A percentile compares a stretch with the other conserved stretches of the same genome.
phyloP scores from a whole-genome alignment of 306 rosid genomes.

The Citrullus mucosospermus region DNA sequence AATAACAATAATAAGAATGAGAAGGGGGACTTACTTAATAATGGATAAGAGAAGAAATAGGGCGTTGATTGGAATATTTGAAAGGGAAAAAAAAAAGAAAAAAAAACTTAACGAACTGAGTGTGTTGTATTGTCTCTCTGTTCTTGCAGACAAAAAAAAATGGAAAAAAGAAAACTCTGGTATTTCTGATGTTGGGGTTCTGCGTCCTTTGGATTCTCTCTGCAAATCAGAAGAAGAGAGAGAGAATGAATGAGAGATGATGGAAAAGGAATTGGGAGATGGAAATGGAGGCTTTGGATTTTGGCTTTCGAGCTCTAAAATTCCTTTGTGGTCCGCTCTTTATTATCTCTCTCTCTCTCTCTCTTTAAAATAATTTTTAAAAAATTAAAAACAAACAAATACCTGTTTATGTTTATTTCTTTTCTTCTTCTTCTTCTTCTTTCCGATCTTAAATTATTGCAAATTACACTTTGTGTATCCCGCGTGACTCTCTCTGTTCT shows the following conservation, averaged over 20 bases:
- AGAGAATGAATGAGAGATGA: conserved; percentile 1
- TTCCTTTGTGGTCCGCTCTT: background rate
- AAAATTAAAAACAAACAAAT: background rate
- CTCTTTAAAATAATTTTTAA: background rate
- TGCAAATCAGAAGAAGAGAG: conserved; percentile 40
- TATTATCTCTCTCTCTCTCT: background rate
- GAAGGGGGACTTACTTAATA: conserved; percentile 31
- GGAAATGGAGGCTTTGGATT: conserved; percentile 28
- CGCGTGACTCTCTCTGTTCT: background rate
- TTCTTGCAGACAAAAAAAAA: background rate
- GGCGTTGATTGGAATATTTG: conserved; percentile 27
- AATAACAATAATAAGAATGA: background rate
- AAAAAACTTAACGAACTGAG: conserved; percentile 20
- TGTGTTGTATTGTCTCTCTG: conserved; percentile 10
- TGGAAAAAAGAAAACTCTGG: background rate
- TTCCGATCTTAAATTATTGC: conserved; percentile 1
- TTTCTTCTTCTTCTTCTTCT: background rate
- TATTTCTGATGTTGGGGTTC: background rate
- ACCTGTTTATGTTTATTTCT: background rate
- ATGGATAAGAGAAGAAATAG: conserved; percentile 52
- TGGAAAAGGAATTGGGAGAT: conserved; percentile 16
- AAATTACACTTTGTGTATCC: background rate
- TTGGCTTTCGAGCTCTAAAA: conserved; percentile 31
- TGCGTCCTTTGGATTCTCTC: conserved; percentile 38
- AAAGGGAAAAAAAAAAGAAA: background rate